These are phyloP conservation scores for Geotrichum carabidarum DNA, from an alignment of 1,139 yeast genomes.

Conservation along the genomic window DNA sequence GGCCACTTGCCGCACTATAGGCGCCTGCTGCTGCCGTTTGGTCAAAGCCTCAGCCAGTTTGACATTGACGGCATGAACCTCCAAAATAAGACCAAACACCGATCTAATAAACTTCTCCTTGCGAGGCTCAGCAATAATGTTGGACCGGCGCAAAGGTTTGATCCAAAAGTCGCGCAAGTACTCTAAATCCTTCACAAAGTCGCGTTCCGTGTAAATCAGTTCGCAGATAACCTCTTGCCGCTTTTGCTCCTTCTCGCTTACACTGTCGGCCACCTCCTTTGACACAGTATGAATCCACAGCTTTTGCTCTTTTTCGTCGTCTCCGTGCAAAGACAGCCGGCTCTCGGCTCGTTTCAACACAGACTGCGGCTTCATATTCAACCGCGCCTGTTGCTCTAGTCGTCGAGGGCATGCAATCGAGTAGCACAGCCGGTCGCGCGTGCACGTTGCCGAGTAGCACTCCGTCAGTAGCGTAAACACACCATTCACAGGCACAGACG, in stretches of 20 bases:
- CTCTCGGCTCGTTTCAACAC: conserved; percentile 82
- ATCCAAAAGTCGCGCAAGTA: conserved; percentile 92
- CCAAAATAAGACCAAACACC: conserved; percentile 86
- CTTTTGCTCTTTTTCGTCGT: conserved; percentile 76
- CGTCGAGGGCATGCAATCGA: conserved; percentile 97
- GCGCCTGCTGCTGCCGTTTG: conserved; percentile 80
- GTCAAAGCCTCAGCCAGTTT: conserved; percentile 85
- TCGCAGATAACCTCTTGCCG: conserved; percentile 95
- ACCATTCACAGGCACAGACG: conserved; percentile 59
- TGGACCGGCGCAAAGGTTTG: conserved; percentile 78
- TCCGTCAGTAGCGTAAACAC: conserved; percentile 89
- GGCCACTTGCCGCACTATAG: conserved; percentile 80
- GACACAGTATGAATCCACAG: conserved; percentile 95
- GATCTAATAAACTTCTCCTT: conserved; percentile 86
- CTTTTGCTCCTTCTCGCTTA: conserved; percentile 81
- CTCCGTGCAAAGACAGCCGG: conserved; percentile 66
- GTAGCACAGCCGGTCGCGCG: conserved; percentile 80
- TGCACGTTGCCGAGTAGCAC: conserved; percentile 95
- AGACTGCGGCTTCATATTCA: conserved; percentile 83
- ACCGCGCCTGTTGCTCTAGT: conserved; percentile 89
- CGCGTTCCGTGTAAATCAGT: conserved; percentile 88
- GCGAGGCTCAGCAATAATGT: conserved; percentile 81
- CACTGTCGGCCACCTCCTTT: conserved; percentile 65
- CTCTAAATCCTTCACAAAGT: conserved; percentile 90
- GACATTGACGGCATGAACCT: conserved; percentile 76